Evolutionary conservation across 2,329 filamentous ascomycete genomes (phyloP).

Genomic region (Pseudogymnoascus sp.): DNA sequence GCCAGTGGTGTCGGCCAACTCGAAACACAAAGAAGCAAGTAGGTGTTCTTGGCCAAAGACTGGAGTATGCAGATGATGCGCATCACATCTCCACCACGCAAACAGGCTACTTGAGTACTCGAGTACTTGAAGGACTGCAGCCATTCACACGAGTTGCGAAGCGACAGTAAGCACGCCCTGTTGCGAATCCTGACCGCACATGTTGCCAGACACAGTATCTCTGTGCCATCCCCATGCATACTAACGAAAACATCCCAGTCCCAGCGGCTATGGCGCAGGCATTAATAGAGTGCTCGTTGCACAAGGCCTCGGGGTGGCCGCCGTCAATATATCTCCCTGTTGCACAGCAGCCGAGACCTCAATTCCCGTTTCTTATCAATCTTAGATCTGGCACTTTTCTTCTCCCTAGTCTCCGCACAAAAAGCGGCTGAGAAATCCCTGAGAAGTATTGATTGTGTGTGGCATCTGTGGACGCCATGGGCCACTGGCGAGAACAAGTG

Average conservation of each 20-base stretch:
- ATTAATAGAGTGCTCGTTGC: neutral
- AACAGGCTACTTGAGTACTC: neutral
- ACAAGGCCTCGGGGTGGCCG: neutral
- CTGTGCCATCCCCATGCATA: neutral
- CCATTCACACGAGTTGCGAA: neutral
- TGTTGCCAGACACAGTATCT: neutral
- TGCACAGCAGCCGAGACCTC: neutral
- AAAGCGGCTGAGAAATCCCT: neutral
- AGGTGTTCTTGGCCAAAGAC: neutral
- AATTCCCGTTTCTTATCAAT: conserved; percentile 4
- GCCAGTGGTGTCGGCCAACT: neutral
- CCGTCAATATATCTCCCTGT: conserved; percentile 4
- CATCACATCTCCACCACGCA: neutral
- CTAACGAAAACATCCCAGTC: neutral
- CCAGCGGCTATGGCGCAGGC: neutral
- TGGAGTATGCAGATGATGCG: neutral
- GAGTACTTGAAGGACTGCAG: neutral
- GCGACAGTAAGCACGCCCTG: neutral
- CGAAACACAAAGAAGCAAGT: conserved; percentile 6
- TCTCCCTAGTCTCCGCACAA: neutral
- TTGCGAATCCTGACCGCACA: neutral
- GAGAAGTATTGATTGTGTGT: neutral
- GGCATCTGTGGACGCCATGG: neutral
- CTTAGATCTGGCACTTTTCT: neutral
- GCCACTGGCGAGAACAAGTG: neutral